Conservation (phyloP, 768 basidiomycete genomes). For the Cystoderma amianthinum region DNA sequence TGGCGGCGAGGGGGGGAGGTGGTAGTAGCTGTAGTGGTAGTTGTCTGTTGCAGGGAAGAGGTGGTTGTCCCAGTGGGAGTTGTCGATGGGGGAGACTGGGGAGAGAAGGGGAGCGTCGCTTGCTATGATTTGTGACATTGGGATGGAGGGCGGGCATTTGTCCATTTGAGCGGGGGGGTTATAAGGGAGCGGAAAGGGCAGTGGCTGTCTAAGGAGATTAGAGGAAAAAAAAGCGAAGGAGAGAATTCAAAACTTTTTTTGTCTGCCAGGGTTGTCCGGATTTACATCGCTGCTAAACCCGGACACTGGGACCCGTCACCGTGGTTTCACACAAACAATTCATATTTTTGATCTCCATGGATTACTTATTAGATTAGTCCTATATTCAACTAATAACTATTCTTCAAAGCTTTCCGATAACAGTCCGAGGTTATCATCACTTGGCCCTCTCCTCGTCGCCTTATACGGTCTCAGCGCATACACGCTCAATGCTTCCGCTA, state of each 20-base stretch:
- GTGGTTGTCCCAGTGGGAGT: slow-evolving; percentile 42
- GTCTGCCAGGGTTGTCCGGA: no score
- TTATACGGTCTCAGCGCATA: slow-evolving; percentile 8
- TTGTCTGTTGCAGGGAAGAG: slow-evolving; percentile 31
- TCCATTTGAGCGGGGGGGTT: slow-evolving; percentile 11
- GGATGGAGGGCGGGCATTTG: slow-evolving; percentile 23
- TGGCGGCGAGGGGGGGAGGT: slow-evolving; percentile 41
- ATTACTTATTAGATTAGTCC: slow-evolving; percentile 8
- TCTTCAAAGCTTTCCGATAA: slow-evolving; percentile 10
- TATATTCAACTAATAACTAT: not conserved
- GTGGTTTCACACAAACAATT: no score
- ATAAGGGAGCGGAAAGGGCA: slow-evolving; percentile 6
- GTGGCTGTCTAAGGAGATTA: slow-evolving; percentile 2
- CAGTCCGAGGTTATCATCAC: slow-evolving; percentile 7
- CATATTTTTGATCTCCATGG: not conserved
- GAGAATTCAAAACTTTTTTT: slow-evolving; percentile 1
- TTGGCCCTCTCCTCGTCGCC: slow-evolving; percentile 1
- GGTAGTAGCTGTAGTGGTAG: slow-evolving; percentile 43
- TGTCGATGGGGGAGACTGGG: no score
- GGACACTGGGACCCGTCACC: no score
- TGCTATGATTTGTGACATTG: slow-evolving; percentile 55
- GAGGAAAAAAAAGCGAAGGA: slow-evolving; percentile 8
- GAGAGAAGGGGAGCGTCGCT: slow-evolving; percentile 53
- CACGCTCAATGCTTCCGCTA: slow-evolving; percentile 8
- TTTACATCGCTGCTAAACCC: not conserved